Conservation (phyloP, 2,329 filamentous ascomycete species). For the Colletotrichum theobromicola region DNA sequence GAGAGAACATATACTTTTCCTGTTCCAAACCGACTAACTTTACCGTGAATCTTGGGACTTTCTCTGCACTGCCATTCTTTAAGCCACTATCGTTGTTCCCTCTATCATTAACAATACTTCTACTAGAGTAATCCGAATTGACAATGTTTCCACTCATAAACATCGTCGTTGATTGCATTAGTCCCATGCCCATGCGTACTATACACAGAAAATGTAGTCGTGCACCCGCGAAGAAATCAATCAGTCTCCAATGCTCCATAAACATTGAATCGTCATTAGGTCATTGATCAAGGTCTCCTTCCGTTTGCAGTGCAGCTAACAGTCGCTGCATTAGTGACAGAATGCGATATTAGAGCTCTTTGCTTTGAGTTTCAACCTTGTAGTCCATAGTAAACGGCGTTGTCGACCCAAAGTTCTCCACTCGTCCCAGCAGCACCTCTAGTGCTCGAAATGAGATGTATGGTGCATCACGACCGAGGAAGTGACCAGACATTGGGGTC, state of each 20-base stretch:
- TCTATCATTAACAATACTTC: no score
- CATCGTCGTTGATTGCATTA: no score
- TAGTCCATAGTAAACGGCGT: background rate
- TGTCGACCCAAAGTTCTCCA: slow-evolving; percentile 41
- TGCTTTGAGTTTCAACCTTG: background rate
- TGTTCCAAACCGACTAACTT: no score
- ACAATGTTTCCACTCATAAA: no score
- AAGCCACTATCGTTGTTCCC: no score
- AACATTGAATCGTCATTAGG: no score
- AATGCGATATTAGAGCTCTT: background rate
- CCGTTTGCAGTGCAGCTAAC: background rate
- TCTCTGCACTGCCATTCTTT: no score
- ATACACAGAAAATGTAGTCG: background rate
- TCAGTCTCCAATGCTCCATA: no score
- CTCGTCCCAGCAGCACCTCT: slow-evolving; percentile 76
- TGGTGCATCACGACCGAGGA: slow-evolving; percentile 71
- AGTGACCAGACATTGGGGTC: slow-evolving; percentile 70
- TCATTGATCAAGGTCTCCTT: background rate
- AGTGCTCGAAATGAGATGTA: slow-evolving; percentile 72
- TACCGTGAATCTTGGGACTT: no score
- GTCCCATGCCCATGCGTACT: no score
- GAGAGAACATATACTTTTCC: background rate
- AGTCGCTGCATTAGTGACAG: background rate
- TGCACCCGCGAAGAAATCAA: background rate
- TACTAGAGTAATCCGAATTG: no score